Evolutionary conservation across 768 basidiomycete genomes (phyloP).

Genomic region (Phlebiopsis gigantea): DNA sequence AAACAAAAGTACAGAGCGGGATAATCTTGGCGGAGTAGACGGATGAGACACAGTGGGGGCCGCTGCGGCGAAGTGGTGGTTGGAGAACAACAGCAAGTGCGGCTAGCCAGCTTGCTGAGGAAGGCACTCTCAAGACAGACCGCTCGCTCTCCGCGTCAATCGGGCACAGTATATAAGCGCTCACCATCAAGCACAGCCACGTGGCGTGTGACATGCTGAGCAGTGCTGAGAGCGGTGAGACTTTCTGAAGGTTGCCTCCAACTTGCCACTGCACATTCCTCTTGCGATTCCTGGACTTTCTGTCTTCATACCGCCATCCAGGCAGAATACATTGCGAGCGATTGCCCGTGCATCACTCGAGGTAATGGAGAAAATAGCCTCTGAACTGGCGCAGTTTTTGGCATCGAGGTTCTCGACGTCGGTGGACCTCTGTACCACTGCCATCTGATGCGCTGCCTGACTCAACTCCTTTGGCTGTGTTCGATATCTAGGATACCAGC

Average conservation of each 20-base stretch:
- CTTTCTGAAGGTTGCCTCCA: too few relatives aligned
- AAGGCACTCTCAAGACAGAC: background rate
- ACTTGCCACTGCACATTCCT: too few relatives aligned
- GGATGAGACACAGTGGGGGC: background rate
- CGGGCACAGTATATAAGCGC: background rate
- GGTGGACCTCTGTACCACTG: conserved; percentile 6
- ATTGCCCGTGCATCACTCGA: background rate
- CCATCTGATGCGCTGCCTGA: background rate
- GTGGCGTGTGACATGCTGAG: background rate
- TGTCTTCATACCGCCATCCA: too few relatives aligned
- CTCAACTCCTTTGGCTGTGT: background rate
- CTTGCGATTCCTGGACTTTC: too few relatives aligned
- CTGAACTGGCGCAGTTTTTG: conserved; percentile 34
- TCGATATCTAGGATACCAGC: conserved; percentile 20
- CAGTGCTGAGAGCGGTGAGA: background rate
- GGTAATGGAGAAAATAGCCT: conserved; percentile 37
- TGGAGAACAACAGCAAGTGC: background rate
- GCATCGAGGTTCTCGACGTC: conserved; percentile 27
- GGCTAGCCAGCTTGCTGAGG: background rate
- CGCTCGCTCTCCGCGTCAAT: background rate
- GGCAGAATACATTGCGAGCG: background rate
- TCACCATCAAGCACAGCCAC: background rate
- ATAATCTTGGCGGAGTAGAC: background rate
- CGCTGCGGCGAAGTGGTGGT: background rate
- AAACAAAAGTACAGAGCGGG: background rate